Conservation (phyloP, 805 yeast genomes). For the Candida quercuum region DNA sequence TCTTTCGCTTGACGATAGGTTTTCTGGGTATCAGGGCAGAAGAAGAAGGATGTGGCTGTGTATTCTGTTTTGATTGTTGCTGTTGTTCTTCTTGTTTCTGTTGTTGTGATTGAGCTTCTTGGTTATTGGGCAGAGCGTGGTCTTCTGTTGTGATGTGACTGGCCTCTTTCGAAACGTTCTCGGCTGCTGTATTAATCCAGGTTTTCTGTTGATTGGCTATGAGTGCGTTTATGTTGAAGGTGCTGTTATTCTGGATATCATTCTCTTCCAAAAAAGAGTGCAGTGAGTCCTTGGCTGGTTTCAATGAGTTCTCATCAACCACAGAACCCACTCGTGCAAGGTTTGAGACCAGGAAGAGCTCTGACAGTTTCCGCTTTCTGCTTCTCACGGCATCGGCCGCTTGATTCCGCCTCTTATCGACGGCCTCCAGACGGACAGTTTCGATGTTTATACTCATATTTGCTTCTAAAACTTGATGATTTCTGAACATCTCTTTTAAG, state of each 20-base stretch:
- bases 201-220: conserved; percentile 1
- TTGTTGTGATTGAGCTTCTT: background rate
- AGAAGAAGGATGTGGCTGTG: no score
- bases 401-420: conserved; percentile 36
- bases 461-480: no score
- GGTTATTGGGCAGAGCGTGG: no score
- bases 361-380: conserved; percentile 55
- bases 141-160: no score
- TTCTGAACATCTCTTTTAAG: conserved; percentile 3
- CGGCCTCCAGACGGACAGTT: conserved; percentile 36
- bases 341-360: conserved; percentile 54
- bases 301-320: conserved; percentile 32
- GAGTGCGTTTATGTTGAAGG: conserved; percentile 29
- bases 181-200: background rate
- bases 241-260: conserved; percentile 43
- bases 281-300: conserved; percentile 33
- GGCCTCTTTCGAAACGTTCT: background rate
- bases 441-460: conserved; percentile 10
- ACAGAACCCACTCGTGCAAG: conserved; percentile 39
- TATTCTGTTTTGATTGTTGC: background rate
- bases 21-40: background rate
- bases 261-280: conserved; percentile 45
- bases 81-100: background rate
- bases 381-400: conserved; percentile 35
- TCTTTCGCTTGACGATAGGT: conserved; percentile 9